Base-by-base conservation (phyloP, 768 basidiomycete genomes). In the Psilocybe cyanescens region DNA sequence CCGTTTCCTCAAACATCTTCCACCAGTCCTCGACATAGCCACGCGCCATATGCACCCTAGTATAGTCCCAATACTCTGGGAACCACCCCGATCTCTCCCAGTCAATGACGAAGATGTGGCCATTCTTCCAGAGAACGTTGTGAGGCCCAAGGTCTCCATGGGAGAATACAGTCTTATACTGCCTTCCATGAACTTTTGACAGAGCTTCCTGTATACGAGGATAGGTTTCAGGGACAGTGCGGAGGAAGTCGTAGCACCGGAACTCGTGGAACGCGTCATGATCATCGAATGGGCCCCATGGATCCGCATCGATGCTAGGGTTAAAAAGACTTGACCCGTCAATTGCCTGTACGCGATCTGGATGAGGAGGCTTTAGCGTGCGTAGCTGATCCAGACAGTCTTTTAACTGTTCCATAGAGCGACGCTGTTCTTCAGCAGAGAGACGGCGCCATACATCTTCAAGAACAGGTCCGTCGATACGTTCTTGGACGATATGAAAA, bases 71-170 rank as follows among this genome's bases (percentile, higher is more conserved):
- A 35, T 68, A 66, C 57, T 68, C 65, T 11, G 65, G 65, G 46
- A 62, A 64, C 65, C 58, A 68, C 7, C 65, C 58, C 2, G 63
- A 28, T 37, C 17, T 62, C 55, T 68, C 67, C 65, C 62, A 68
- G 41, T 68, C 65, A 35, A 66, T 68, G 37, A 68, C 50, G 1
- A 54, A 54, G 37, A 64, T 60, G 17, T 35, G 51, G 1, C 59
- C 62, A 35, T 64, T 52, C 37, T 53, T 62, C 52, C 60, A 63
- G 17, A 68, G 46, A 35, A 65, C 65, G 41, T 66, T 66, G 33
- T 65, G 55, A 35, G 68, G 63, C 35, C 63, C 60, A n/a, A 66
- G 35, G 58, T 66, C 64, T n/a, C 64, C 64, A 52, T 65, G 68
- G 28, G 63, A 37, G 57, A 64, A 67, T 37, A 64, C 60, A 3